A percentile compares a stretch with the other conserved stretches of the same genome.
phyloP scores from a whole-genome alignment of 495 filamentous ascomycete genomes.

The Lophium mytilinum region DNA sequence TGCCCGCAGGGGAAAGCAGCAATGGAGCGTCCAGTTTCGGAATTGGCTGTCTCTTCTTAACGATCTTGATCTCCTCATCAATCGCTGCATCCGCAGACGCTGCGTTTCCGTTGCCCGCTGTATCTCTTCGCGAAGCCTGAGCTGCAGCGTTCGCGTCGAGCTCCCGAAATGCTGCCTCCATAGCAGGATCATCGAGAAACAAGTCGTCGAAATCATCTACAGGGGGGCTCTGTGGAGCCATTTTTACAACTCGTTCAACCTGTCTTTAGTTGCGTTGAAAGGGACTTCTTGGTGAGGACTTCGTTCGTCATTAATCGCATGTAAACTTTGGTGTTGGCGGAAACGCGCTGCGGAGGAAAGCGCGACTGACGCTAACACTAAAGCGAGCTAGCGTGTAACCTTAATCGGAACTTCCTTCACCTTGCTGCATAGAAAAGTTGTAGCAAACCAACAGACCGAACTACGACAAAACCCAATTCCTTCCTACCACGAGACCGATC shows the following conservation, averaged over 20 bases:
- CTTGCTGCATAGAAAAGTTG: too few species aligned
- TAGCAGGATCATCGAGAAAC: slow-evolving; percentile 57
- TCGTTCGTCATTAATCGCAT: too few species aligned
- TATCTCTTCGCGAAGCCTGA: slow-evolving; percentile 1
- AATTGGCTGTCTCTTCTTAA: slow-evolving; percentile 61
- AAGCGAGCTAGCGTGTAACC: slow-evolving; percentile 9
- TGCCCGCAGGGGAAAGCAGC: slow-evolving; percentile 69
- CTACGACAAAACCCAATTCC: too few species aligned
- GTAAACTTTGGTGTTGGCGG: neutral
- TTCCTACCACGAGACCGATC: too few species aligned
- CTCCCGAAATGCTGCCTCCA: slow-evolving; percentile 41
- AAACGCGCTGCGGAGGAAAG: neutral
- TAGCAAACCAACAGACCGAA: too few species aligned
- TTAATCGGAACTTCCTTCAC: slow-evolving; percentile 9
- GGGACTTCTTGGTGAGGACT: too few species aligned
- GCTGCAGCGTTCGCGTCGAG: slow-evolving; percentile 31
- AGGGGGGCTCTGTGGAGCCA: neutral
- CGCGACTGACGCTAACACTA: too few species aligned
- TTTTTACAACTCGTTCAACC: neutral
- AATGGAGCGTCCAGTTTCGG: slow-evolving; percentile 81
- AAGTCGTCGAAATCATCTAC: slow-evolving; percentile 49
- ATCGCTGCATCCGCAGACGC: slow-evolving; percentile 50
- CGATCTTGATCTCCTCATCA: slow-evolving; percentile 78
- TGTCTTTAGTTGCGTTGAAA: too few species aligned
- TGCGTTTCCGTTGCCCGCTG: slow-evolving; percentile 2